Evolutionary conservation across 495 filamentous ascomycete genomes (phyloP), one percentile per base, ranked within the genome.

Genomic region (Annulohypoxylon bovei): DNA sequence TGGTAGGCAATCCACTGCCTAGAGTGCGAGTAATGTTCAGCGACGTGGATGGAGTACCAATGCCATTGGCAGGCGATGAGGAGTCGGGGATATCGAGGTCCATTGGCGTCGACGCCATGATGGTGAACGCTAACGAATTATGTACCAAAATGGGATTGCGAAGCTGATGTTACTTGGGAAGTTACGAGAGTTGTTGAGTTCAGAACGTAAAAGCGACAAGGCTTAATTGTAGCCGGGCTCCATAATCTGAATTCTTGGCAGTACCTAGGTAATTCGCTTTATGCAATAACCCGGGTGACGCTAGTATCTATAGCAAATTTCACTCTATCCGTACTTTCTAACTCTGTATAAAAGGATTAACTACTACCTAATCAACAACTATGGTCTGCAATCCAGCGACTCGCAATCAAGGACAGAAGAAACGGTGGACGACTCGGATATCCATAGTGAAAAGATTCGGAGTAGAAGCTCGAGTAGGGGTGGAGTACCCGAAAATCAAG

Each of bases 41-140:
- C 5, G 73, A 57, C 3, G 68, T 65, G 16, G 78, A 74, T 4
- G 81, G 76, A 6, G 79, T 77, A 64, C 66, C 73, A 58, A 80
- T 71, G 65, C 66, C 73, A 58, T 80, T 71, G 11, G 74, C 59
- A 39, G 67, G 67, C 35, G 79, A 75, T 4, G 78, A 69, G n/a
- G 75, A 49, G 23, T 81, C 81, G 33, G 70, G 77, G 44, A 69
- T 72, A 54, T 87, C 85, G 53, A 87, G 72, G 37, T 83, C 84
- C 85, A 87, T 87, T 6, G 83, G 82, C 23, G 82, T 86, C 8
- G 84, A 82, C 7, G 82, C 76, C 84, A 87, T 86, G n/a, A 12
- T 73, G 39, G 23, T 28, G 28, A 40, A 16, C 4, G 6, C 2
- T 25, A 3, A 28, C 5, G 6, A 35, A 16, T 6, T 35, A 28